Evolutionary conservation across 2,329 filamentous ascomycete genomes (phyloP).

Genomic region (Sporothrix brunneoviolacea): DNA sequence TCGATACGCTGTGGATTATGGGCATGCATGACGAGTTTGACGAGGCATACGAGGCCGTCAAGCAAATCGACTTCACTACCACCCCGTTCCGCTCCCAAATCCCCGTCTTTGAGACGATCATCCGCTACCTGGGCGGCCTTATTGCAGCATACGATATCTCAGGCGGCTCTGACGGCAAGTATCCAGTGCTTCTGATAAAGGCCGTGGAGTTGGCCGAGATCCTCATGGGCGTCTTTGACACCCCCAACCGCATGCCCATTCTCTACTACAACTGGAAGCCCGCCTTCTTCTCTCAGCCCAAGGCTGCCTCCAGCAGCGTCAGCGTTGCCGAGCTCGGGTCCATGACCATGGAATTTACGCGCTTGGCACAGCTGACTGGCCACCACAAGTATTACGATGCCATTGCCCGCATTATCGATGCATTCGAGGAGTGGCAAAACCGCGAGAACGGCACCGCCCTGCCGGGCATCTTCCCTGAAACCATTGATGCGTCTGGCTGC

Average conservation of each 20-base stretch:
- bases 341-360: constrained; percentile 81
- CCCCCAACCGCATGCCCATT: constrained; percentile 86
- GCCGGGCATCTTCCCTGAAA: constrained; percentile 73
- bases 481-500: constrained; percentile 74
- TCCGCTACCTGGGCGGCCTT: constrained; percentile 83
- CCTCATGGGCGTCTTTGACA: constrained; percentile 78
- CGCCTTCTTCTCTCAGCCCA: constrained; percentile 54
- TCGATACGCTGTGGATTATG: constrained; percentile 87
- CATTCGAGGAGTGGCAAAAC: constrained; percentile 68
- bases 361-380: constrained; percentile 77
- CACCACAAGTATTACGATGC: constrained; percentile 84
- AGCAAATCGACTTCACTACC: constrained; percentile 75
- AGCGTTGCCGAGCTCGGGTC: constrained; percentile 68
- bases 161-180: constrained; percentile 46
- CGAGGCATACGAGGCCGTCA: constrained; percentile 63
- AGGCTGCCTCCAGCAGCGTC: constrained; percentile 51
- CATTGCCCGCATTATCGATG: constrained; percentile 76
- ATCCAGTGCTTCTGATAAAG: constrained; percentile 66
- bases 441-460: constrained; percentile 52
- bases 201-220: constrained; percentile 74
- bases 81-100: constrained; percentile 57
- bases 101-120: constrained; percentile 88
- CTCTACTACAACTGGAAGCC: constrained; percentile 75
- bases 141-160: constrained; percentile 83
- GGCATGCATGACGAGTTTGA: constrained; percentile 72